phyloP scores from a whole-genome alignment of 2,329 filamentous ascomycete genomes.

The Pleomassaria siparia region DNA sequence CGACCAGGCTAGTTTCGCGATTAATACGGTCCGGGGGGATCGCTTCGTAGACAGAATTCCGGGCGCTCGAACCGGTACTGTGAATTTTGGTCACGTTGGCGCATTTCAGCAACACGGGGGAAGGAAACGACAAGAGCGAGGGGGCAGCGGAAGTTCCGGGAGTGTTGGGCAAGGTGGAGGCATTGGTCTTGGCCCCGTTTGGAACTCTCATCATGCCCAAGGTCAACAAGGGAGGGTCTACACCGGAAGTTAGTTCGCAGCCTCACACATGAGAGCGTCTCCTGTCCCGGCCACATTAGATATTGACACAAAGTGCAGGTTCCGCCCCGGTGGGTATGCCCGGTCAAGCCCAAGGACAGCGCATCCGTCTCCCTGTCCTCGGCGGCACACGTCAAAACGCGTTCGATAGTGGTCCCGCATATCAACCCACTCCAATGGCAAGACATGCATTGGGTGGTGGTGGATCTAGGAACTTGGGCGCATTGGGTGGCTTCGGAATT shows the following conservation, averaged over 20 bases:
- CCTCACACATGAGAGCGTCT: neutral
- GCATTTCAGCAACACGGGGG: conserved; percentile 14
- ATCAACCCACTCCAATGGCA: conserved; percentile 34
- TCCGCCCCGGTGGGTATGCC: conserved; percentile 30
- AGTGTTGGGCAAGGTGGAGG: conserved; percentile 19
- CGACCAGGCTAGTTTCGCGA: conserved; percentile 43
- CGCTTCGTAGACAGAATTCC: conserved; percentile 34
- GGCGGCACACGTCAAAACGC: conserved; percentile 28
- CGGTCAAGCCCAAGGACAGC: conserved; percentile 23
- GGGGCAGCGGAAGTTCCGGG: conserved; percentile 20
- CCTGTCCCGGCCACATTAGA: neutral
- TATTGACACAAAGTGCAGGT: conserved; percentile 19
- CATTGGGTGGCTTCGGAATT: conserved; percentile 25
- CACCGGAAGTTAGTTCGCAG: conserved; percentile 23
- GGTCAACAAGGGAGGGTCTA: conserved; percentile 15
- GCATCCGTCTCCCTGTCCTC: conserved; percentile 32
- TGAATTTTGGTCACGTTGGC: conserved; percentile 22
- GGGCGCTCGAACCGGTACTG: conserved; percentile 27
- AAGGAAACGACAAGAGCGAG: conserved; percentile 23
- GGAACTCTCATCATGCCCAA: conserved; percentile 24
- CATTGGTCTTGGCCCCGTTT: conserved; percentile 19
- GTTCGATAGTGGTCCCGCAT: conserved; percentile 20
- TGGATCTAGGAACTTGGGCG: conserved; percentile 14
- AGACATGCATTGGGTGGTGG: conserved; percentile 34
- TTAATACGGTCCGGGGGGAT: conserved; percentile 30